Evolutionary conservation across 2,329 filamentous ascomycete species (phyloP).

Genomic region (Aphanocladium album): DNA sequence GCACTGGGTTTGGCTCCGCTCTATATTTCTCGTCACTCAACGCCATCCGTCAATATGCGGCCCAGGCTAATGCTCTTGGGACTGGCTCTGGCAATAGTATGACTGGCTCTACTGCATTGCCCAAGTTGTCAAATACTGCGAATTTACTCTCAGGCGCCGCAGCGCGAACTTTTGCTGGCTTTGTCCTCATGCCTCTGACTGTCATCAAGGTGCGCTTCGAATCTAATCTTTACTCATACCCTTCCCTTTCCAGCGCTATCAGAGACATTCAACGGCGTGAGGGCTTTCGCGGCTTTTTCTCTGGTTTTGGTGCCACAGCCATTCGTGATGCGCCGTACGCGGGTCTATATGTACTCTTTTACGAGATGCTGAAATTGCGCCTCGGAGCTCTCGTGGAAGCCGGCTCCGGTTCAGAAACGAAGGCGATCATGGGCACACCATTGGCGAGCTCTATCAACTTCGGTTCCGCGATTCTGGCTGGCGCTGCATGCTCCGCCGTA

Average conservation of each 20-base stretch:
- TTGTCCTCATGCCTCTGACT: slow-evolving; percentile 91
- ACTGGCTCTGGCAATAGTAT: slow-evolving; percentile 18
- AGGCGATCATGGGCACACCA: slow-evolving; percentile 25
- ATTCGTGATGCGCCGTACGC: slow-evolving; percentile 95
- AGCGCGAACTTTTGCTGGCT: slow-evolving; percentile 80
- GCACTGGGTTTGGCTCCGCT: slow-evolving; percentile 87
- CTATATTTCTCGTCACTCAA: slow-evolving; percentile 92
- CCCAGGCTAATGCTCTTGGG: slow-evolving; percentile 15
- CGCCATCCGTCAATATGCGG: slow-evolving; percentile 61
- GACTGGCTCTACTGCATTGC: slow-evolving; percentile 62
- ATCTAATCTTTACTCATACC: slow-evolving; percentile 78
- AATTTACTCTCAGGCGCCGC: slow-evolving; percentile 82
- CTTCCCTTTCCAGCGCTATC: slow-evolving; percentile 66
- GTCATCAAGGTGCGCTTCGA: slow-evolving; percentile 97
- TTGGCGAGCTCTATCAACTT: slow-evolving; percentile 72
- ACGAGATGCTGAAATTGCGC: slow-evolving; percentile 73
- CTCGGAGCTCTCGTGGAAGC: slow-evolving; percentile 33
- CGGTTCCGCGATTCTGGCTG: slow-evolving; percentile 72
- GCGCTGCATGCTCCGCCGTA: slow-evolving; percentile 75
- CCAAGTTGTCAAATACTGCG: slow-evolving; percentile 74
- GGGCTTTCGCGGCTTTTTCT: slow-evolving; percentile 81
- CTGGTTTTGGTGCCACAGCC: slow-evolving; percentile 89
- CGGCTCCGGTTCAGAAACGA: slow-evolving; percentile 1
- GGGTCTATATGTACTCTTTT: slow-evolving; percentile 88
- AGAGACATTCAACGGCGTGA: slow-evolving; percentile 68